Conservation (phyloP, 768 basidiomycete species). For the Leccinum boreale region DNA sequence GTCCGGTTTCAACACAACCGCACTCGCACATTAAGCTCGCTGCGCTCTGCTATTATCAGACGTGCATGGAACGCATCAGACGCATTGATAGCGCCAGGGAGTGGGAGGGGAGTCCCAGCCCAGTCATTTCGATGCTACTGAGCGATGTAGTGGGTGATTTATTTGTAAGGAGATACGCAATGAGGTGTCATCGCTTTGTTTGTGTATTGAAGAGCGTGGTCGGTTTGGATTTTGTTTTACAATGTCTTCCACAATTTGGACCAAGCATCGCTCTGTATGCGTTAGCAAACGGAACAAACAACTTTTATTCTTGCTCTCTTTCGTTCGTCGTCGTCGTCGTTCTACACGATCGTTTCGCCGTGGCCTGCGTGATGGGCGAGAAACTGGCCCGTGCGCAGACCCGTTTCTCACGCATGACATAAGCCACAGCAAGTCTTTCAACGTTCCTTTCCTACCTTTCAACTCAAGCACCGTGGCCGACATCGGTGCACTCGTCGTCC, state of each 20-base stretch:
- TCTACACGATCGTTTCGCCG: constrained; percentile 23
- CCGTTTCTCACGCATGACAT: constrained; percentile 43
- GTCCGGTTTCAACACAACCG: background rate
- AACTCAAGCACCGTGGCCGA: constrained; percentile 19
- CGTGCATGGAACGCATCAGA: background rate
- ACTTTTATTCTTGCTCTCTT: constrained; percentile 32
- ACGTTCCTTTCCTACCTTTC: constrained; percentile 31
- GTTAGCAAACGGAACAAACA: constrained; percentile 54
- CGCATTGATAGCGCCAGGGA: background rate
- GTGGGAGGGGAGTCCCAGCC: background rate
- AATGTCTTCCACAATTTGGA: constrained; percentile 74
- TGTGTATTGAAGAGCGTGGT: constrained; percentile 41
- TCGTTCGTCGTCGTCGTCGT: constrained; percentile 32
- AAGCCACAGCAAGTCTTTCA: constrained; percentile 52
- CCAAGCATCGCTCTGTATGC: constrained; percentile 54
- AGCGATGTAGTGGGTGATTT: background rate
- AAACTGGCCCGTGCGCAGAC: constrained; percentile 56
- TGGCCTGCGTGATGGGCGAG: constrained; percentile 24
- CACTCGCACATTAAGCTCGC: too few species aligned
- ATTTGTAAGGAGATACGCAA: background rate
- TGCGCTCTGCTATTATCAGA: background rate
- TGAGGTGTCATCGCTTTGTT: constrained; percentile 27
- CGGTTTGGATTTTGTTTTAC: constrained; percentile 64
- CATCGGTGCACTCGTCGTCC: constrained; percentile 10
- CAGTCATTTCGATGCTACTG: background rate